These are phyloP conservation scores for Passiflora organensis DNA, from an alignment of 345 rosid genomes.

Conservation along the genomic window DNA sequence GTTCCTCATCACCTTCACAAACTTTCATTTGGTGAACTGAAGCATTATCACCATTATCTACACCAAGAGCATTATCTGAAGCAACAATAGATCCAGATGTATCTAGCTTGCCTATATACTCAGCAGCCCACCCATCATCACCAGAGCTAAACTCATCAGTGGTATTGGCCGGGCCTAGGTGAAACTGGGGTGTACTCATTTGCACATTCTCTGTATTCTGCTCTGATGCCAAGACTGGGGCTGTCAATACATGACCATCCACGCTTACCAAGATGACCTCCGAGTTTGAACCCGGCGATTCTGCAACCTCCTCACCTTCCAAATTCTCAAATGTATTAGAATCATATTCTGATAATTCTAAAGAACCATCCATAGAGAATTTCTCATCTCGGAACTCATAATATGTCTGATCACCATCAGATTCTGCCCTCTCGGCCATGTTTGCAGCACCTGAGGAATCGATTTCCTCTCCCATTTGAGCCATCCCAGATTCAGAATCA, in stretches of 20 bases:
- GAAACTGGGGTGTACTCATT: slow-evolving; percentile 65
- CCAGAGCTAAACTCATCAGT: slow-evolving; percentile 58
- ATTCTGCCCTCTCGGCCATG: slow-evolving; percentile 59
- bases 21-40: slow-evolving; percentile 20
- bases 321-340: slow-evolving; percentile 44
- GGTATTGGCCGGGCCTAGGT: slow-evolving; percentile 71
- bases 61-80: slow-evolving; percentile 14
- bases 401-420: slow-evolving; percentile 54
- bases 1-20: slow-evolving; percentile 34
- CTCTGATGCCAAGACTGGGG: slow-evolving; percentile 68
- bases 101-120: slow-evolving; percentile 40
- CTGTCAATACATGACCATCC: slow-evolving; percentile 78
- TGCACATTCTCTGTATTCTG: slow-evolving; percentile 49
- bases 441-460: slow-evolving; percentile 27
- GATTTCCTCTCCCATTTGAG: slow-evolving; percentile 35
- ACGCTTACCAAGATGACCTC: slow-evolving; percentile 80
- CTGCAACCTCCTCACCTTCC: slow-evolving; percentile 39
- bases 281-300: slow-evolving; percentile 48
- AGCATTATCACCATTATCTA: slow-evolving; percentile 22
- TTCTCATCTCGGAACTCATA: slow-evolving; percentile 72
- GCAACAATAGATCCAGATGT: slow-evolving; percentile 29
- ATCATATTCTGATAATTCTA: slow-evolving; percentile 48
- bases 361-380: slow-evolving; percentile 42
- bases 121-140: slow-evolving; percentile 47
- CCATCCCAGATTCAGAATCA: slow-evolving; percentile 54